Evolutionary conservation across 441 rosid genomes (phyloP).

Genomic region (Bocquillonia castaneifolia): DNA sequence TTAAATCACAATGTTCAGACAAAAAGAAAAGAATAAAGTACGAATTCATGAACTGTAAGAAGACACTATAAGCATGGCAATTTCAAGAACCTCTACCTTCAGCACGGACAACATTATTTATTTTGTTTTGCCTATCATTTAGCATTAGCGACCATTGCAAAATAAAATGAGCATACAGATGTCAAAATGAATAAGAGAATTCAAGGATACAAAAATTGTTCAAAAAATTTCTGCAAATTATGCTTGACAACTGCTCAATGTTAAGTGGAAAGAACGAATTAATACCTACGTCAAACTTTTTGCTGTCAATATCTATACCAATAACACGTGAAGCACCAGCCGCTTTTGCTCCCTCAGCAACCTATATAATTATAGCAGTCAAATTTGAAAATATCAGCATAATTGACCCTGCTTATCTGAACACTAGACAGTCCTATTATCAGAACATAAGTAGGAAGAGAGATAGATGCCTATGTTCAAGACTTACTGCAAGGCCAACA

Average conservation of each 20-base stretch:
- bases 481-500: conserved; percentile 87
- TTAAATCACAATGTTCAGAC: no score
- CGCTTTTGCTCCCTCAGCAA: conserved; percentile 91
- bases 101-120: not conserved
- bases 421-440: no score
- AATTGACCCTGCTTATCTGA: not conserved
- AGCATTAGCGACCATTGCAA: not conserved
- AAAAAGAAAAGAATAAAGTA: no score
- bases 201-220: not conserved
- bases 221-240: not conserved
- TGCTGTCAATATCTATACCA: conserved; percentile 83
- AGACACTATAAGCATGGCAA: not conserved
- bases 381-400: not conserved
- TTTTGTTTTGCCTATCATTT: not conserved
- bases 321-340: conserved; percentile 91
- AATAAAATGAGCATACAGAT: not conserved
- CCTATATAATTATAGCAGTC: conserved; percentile 38
- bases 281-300: conserved; percentile 54
- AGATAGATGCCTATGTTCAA: conserved; percentile 9
- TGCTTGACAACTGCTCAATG: not conserved
- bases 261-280: not conserved
- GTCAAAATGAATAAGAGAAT: not conserved
- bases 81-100: not conserved
- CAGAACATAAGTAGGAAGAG: not conserved
- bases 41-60: no score